These are phyloP conservation scores for Dichomitus squalens DNA, from an alignment of 1,284 basidiomycete genomes.

Conservation along the genomic window DNA sequence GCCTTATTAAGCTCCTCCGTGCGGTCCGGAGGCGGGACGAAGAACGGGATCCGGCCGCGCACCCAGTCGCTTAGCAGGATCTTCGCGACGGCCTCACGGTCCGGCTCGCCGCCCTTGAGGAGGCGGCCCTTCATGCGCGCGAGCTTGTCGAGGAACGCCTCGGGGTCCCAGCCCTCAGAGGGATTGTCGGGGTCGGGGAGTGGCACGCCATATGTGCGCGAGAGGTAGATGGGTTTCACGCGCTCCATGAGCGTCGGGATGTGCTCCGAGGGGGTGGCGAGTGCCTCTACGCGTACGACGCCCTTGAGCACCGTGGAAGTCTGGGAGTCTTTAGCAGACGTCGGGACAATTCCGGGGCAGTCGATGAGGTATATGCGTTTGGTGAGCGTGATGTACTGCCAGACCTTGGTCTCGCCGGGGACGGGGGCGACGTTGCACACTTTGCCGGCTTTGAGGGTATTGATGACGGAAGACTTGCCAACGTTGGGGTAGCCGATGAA, in stretches of 20 bases:
- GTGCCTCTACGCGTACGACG: constrained; percentile 94
- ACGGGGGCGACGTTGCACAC: constrained; percentile 97
- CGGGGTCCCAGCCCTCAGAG: constrained; percentile 63
- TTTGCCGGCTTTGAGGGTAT: constrained; percentile 98
- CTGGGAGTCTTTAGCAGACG: constrained; percentile 89
- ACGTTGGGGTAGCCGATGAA: constrained; percentile 99
- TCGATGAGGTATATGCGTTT: constrained; percentile 98
- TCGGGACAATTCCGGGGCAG: constrained; percentile 97
- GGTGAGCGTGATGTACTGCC: constrained; percentile 99
- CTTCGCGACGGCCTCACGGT: constrained; percentile 91
- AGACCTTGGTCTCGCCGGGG: constrained; percentile 99
- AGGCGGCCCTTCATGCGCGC: constrained; percentile 92
- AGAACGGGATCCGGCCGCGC: constrained; percentile 91
- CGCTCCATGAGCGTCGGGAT: constrained; percentile 87
- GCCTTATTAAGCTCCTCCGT: constrained; percentile 66
- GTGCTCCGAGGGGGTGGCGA: constrained; percentile 93
- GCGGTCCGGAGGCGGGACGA: constrained; percentile 79
- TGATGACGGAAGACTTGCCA: constrained; percentile 97
- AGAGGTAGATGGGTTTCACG: constrained; percentile 92
- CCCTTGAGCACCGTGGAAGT: constrained; percentile 96
- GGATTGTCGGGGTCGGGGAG: constrained; percentile 60
- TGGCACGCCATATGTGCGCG: constrained; percentile 85
- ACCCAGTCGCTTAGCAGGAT: constrained; percentile 98
- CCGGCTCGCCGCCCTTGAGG: constrained; percentile 94
- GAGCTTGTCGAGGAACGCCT: constrained; percentile 83